Conservation (phyloP, 768 basidiomycete genomes). For the Podaxis sp. region DNA sequence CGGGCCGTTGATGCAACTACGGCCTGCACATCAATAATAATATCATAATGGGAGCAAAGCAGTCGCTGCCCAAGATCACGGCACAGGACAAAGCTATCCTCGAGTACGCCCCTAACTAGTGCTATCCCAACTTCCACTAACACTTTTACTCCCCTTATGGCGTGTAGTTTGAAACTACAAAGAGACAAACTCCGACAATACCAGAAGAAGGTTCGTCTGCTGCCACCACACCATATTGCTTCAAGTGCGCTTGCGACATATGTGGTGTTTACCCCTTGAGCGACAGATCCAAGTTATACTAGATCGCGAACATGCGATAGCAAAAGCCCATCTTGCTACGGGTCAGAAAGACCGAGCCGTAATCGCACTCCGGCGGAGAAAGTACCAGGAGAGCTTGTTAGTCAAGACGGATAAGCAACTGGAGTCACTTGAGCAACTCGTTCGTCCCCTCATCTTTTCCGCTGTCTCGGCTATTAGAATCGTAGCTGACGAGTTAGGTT, state of each 20-base stretch:
- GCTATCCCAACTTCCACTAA: conserved; percentile 15
- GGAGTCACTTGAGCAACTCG: conserved; percentile 85
- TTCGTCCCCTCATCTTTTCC: conserved; percentile 32
- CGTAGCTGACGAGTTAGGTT: background rate
- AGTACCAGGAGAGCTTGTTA: conserved; percentile 90
- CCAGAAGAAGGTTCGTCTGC: conserved; percentile 75
- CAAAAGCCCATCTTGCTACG: conserved; percentile 73
- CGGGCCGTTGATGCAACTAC: background rate
- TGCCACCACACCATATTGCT: background rate
- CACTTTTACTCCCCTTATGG: conserved; percentile 13
- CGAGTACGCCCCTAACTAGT: conserved; percentile 62
- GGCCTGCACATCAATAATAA: background rate
- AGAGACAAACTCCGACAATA: conserved; percentile 95
- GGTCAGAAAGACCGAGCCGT: conserved; percentile 89
- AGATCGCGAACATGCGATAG: conserved; percentile 87
- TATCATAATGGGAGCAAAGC: conserved; percentile 60
- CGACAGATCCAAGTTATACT: conserved; percentile 81
- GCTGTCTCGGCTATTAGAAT: background rate
- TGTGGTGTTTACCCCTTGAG: background rate
- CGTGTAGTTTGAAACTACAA: conserved; percentile 87
- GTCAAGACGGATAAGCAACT: conserved; percentile 88
- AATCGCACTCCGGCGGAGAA: conserved; percentile 84
- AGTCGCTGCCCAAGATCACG: conserved; percentile 87
- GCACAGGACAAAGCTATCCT: conserved; percentile 92
- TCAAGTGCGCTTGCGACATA: background rate